These are phyloP conservation scores for Coccomyxa sp. DNA, from an alignment of 139 green algal species.

Conservation along the genomic window DNA sequence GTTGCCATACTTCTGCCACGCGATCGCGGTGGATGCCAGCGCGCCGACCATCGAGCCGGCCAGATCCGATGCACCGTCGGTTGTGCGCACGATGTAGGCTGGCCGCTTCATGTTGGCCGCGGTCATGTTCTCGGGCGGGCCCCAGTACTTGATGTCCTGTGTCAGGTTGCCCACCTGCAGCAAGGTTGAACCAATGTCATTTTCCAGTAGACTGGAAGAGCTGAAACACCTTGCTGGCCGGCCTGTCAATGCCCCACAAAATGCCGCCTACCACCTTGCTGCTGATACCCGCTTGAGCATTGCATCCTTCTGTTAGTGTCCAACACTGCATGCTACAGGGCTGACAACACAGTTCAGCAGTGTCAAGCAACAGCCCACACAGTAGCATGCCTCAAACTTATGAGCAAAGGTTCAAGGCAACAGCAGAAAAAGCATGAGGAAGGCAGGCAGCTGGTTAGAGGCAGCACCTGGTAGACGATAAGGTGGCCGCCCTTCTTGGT, in stretches of 20 bases:
- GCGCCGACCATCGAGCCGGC: constrained; percentile 53
- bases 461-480: constrained; percentile 27
- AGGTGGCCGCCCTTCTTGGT: background rate
- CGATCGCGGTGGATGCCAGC: constrained; percentile 56
- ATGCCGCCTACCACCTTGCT: no score
- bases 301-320: background rate
- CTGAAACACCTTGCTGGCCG: background rate
- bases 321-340: background rate
- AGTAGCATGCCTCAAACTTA: background rate
- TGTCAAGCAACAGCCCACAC: background rate
- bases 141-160: constrained; percentile 13
- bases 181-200: background rate
- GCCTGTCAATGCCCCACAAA: background rate
- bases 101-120: constrained; percentile 11
- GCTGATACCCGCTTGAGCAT: background rate
- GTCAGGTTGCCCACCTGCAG: constrained; percentile 30
- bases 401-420: background rate
- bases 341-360: background rate
- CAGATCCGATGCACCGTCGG: constrained; percentile 31
- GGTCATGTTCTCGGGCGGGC: constrained; percentile 13
- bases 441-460: no score
- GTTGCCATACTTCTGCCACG: constrained; percentile 31
- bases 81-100: constrained; percentile 6
- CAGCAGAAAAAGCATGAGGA: background rate
- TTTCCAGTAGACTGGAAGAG: background rate